Evolutionary conservation across 495 filamentous ascomycete genomes (phyloP), one percentile per base, ranked within the genome.

Genomic region (Ramalina intermedia): DNA sequence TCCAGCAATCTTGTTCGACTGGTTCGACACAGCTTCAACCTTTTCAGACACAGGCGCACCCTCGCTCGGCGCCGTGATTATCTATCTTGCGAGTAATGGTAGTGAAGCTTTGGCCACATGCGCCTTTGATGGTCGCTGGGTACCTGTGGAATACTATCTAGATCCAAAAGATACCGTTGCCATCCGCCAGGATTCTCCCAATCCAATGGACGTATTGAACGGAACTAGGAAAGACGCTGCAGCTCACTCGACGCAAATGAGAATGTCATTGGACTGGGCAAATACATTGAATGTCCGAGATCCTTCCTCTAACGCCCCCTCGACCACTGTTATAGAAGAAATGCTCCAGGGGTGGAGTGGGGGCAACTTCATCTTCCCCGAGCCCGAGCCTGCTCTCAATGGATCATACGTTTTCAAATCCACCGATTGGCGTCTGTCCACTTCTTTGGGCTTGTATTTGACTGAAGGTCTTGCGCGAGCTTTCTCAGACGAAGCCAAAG

Each of bases 61-160:
- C 20, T 52, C 50, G 3, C 44, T 52, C 16, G 50, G 50, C 26
- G 43, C 50, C 11, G 45, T 52, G 4, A 21, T 43, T 1, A 20
- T 48, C 13, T 52, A 48, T 23, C 37, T 7, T 6, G 26, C 45
- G 21, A 4, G 1, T 1, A 43, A 52, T 12, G 37, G 37, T 8
- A 23, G n/a, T 17, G 24, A 21, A 11, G 50, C 37, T 16, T 12
- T 51, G 41, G 46, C 49, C 23, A 47, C 43, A 7, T 52, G 50
- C 23, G 41, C 50, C 13, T 42, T 53, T 24, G 50, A 53, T 48
- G 45, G 37, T 43, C 50, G 50, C 38, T 53, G 50, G 50, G 46
- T 29, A 13, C 50, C 50, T 13, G 38, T 53, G 1, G 23, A 48
- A 26, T 37, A 42, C 38, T 48, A 43, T 33, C 38, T 53, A 2